phyloP scores from a whole-genome alignment of 805 yeast genomes.

The Yarrowia yakushimensis region DNA sequence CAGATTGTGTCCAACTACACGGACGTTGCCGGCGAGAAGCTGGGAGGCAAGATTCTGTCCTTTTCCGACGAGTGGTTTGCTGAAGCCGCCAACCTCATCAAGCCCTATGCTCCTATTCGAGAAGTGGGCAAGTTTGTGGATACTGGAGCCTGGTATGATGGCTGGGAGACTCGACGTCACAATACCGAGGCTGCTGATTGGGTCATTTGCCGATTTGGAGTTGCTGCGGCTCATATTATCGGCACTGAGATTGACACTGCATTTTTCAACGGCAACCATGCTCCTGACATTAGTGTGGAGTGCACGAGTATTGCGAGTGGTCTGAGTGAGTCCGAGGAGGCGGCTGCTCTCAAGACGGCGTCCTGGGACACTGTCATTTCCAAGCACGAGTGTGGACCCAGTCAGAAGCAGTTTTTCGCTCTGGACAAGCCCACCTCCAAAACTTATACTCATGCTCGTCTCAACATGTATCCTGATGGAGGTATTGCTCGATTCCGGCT shows the following conservation, averaged over 20 bases:
- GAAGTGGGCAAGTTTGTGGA: constrained; percentile 75
- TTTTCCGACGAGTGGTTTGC: constrained; percentile 95
- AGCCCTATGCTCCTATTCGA: constrained; percentile 74
- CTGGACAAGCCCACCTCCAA: constrained; percentile 56
- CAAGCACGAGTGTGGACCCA: constrained; percentile 81
- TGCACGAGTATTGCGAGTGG: constrained; percentile 43
- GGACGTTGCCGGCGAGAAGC: constrained; percentile 78
- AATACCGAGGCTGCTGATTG: constrained; percentile 81
- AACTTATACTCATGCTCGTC: constrained; percentile 72
- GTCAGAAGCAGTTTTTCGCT: constrained; percentile 77
- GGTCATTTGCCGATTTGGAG: constrained; percentile 82
- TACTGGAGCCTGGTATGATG: constrained; percentile 97
- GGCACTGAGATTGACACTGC: constrained; percentile 94
- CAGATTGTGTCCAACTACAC: constrained; percentile 29
- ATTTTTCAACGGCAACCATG: constrained; percentile 91
- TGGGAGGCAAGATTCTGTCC: constrained; percentile 71
- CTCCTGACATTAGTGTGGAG: constrained; percentile 85
- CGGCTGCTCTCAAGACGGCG: constrained; percentile 31
- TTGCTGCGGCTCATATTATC: constrained; percentile 67
- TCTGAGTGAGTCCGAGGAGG: constrained; percentile 31
- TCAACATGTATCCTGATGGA: constrained; percentile 96
- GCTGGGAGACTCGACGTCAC: constrained; percentile 98
- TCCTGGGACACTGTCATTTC: constrained; percentile 70
- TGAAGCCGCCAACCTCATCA: constrained; percentile 79
- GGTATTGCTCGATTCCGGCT: constrained; percentile 94